Evolutionary conservation across 257 asterid genomes (phyloP), one percentile per base, ranked within the genome.

Genomic region (Nemophila menziesii): DNA sequence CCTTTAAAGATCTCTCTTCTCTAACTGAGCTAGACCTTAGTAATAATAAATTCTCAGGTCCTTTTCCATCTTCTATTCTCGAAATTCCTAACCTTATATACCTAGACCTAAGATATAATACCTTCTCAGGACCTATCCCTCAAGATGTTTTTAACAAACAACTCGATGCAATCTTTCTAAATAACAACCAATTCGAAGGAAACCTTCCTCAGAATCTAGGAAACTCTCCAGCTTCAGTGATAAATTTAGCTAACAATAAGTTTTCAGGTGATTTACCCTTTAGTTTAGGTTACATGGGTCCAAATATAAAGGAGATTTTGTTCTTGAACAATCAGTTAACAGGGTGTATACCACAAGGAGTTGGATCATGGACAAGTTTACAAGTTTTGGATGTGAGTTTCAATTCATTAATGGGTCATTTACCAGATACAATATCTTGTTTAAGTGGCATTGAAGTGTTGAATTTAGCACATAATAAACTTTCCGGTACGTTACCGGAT

Each of bases 221-320:
- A 2, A 80, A 76, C 8, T 83, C 97, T 2, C 95, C 95, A 0
- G 92, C 97, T 18, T 87, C 97, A 0, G 95, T 80, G 8, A 66
- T 87, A 1, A 87, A 75, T 38, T 41, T 87, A 17, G 97, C 97
- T 2, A 75, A 87, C 72, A 87, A 87, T 36, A 64, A 42, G 51
- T 55, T 87, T 20, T 64, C 46, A 0, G 97, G 97, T 0, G 33
- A 50, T 8, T 75, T 83, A 9, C 97, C 97, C 0, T 69, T 83
- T 56, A 87, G 93, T 36, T 53, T 83, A 18, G 65, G 89, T 4
- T 83, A 83, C 69, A 51, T 57, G 1, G 64, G 66, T 15, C 44
- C 44, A 39, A 39, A 22, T 0, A 63, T 80, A 0, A 80, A 65
- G 58, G 97, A 87, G 50, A 83, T 87, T 9, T 24, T 87, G 61